Base-by-base conservation (phyloP, 1,139 yeast genomes). In the Candida tropicalis region DNA sequence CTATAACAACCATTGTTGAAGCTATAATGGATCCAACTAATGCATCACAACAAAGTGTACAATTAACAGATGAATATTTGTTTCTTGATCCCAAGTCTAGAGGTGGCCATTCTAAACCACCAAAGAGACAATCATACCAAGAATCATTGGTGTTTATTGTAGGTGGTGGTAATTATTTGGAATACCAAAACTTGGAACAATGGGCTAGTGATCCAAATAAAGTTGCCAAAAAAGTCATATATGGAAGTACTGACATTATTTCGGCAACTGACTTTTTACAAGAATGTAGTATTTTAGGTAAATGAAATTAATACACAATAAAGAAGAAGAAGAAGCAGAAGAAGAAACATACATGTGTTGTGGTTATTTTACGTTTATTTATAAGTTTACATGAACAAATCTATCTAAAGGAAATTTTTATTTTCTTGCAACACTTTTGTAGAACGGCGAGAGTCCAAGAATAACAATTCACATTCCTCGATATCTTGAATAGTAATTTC, bases 111-210 rank as follows among this genome's bases (percentile, higher is more conserved):
- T 80, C 96, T 6, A 83, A 87, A 55, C 95, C 91, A 33, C 97
- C 98, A 28, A 86, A 84, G 61, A 81, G 96, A 59, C 90, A 85
- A 56, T 71, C 84, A 11, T 89, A 87, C 60, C 82, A 80, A 49
- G 95, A 89, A 53, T 82, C 96, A 3, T 70, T 88, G 44, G 96
- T 93, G 13, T 95, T 93, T 62, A 87, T 90, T 40, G 91, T 95
- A 46, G 99, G 99, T 16, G 99, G 99, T 26, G 99, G 98, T 38
- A 91, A 88, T 63, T 93, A 90, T 60, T 70, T 88, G 52, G 99
- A 93, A 66, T 93, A 93, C 60, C 95, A 91, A 51, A 91, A 91
- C 59, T 75, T 93, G 55, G 96, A 88, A 63, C 97, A 93, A 62
- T 91, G 96, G 95, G 58, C 67, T 2, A 49, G 45, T 20, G 84